phyloP scores from a whole-genome alignment of 148 eudicot species.

The Vaccinium macrocarpon region DNA sequence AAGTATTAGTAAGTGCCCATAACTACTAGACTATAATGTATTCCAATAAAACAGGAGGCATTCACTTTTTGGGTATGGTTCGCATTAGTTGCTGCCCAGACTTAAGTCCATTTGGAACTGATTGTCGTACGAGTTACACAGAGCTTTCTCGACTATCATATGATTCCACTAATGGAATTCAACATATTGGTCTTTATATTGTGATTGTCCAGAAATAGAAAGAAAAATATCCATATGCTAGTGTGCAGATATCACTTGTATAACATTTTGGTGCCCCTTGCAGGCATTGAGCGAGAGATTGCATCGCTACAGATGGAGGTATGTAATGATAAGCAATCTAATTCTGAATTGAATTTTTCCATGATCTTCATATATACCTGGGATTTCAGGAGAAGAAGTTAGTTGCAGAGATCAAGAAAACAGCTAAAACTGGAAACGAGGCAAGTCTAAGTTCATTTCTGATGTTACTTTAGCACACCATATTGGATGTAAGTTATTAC shows the following conservation, averaged over 20 bases:
- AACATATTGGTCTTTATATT: not conserved
- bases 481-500: not conserved
- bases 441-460: constrained; percentile 28
- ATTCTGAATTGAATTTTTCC: not conserved
- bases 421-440: constrained; percentile 78
- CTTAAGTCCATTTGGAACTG: not conserved
- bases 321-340: constrained; percentile 14
- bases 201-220: not conserved
- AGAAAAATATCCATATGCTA: not conserved
- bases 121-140: not conserved
- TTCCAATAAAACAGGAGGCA: not conserved
- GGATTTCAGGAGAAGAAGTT: constrained; percentile 55
- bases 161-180: not conserved
- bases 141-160: not conserved
- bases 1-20: not conserved
- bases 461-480: constrained; percentile 11
- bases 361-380: constrained; percentile 1
- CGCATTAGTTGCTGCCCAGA: not conserved
- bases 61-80: not conserved
- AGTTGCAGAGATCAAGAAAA: constrained; percentile 78
- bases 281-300: constrained; percentile 72
- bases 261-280: constrained; percentile 2
- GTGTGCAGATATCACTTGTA: constrained; percentile 3
- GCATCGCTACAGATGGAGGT: constrained; percentile 69
- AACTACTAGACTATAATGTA: not conserved